Base-by-base conservation (phyloP, 1,139 yeast species). In the Saccharomyces pastorianus region DNA sequence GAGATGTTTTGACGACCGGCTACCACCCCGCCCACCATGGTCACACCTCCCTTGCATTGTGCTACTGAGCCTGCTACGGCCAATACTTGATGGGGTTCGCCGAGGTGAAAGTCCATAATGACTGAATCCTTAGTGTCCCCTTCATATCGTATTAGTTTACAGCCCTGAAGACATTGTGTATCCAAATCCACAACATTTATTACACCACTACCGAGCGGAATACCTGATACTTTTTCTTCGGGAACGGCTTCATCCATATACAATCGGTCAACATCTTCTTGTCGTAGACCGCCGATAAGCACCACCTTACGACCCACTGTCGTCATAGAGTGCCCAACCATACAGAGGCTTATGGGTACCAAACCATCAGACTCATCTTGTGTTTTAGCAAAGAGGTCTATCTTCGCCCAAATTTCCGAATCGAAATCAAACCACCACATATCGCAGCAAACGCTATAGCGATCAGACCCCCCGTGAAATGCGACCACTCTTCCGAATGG, bases 391-490 rank as follows among this genome's bases (percentile, higher is more conserved):
- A 55, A 65, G 0, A 71, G 63, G 1, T 61, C 56, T 0, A 68
- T 44, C 28, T 61, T 54, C 7, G 59, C 51, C 83, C 83, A 79
- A 1, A 61, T 58, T 54, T 75, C 78, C 0, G 67, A 60, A 32
- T 69, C 71, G 32, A 78, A 59, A 56, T 75, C 74, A 58, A 76
- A 78, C 66, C 72, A 68, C 83, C 83, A 79, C 60, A 73, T 59
- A 60, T 78, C 82, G 25, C 79, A 78, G 44, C 69, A 64, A 6
- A 77, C 70, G 14, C 66, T 62, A 13, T 52, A 56, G n/a, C 68
- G 66, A 53, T 71, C 63, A 0, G 80, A 76, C 3, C 83, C 83
- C 4, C 81, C 83, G 58, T 74, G 77, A 1, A 75, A 56, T 2
- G 77, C 60, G 20, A 78, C 55, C 2, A 57, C 52, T 29, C 60